Evolutionary conservation across 2,329 filamentous ascomycete species (phyloP), one percentile per base, ranked within the genome.

Genomic region (Cryphonectria naterciae): DNA sequence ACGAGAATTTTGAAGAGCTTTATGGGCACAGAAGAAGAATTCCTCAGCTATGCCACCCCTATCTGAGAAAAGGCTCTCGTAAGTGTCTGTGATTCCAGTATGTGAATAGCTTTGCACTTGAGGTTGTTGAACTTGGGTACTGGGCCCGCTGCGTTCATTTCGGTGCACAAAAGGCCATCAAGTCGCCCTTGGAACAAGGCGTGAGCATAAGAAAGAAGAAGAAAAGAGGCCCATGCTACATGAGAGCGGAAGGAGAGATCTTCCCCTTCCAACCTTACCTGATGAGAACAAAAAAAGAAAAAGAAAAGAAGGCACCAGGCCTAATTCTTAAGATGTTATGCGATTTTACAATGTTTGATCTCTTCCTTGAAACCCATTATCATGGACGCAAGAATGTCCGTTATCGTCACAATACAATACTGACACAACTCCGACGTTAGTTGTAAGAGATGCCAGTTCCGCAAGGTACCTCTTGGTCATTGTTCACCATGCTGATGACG

Each of bases 391-490:
- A 43, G 13, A 43, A 13, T 54, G 1, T 54, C 49, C 10, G 49
- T 54, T n/a, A n/a, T 13, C 4, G n/a, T 11, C 49, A 25, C 8
- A 25, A 13, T 54, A 54, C 11, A 28, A 32, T 28, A 56, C 52
- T 56, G 17, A 56, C 52, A 28, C 25, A 5, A 56, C 13, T 28
- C 8, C 49, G 39, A 68, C 1, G 17, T 15, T n/a, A 68, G 66
- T 28, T 68, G 66, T 43, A 68, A 68, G 56, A 68, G 66, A 62
- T 68, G 66, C 66, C 66, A 68, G 66, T 68, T 46, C 32, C 66
- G 66, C 58, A 68, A 68, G 66, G 66, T 46, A 68, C 35, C 35
- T 49, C 43, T 49, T 22, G 25, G 49, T 19, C 63, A 11, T 25
- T 28, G 15, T 17, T 25, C 52, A 56, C 25, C 49, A 28, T 10